These are phyloP conservation scores for Colletotrichum scovillei DNA, from an alignment of 2,329 filamentous ascomycete genomes.

Conservation along the genomic window DNA sequence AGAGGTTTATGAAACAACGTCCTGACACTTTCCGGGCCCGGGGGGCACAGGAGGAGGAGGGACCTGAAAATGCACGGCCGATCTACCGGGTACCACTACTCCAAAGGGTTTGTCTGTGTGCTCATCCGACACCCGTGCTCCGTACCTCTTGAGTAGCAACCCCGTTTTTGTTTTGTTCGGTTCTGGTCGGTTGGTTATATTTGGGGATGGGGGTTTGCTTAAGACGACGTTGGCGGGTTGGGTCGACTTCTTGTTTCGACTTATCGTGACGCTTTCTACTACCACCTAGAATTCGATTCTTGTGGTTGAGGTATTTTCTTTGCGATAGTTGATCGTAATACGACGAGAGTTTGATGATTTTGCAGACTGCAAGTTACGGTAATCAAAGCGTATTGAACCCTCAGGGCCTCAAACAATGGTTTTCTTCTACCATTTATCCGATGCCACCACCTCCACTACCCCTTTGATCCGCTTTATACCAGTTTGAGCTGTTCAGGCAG, in stretches of 20 bases:
- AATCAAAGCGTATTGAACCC: background rate
- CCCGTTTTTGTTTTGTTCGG: background rate
- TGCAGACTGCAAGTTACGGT: background rate
- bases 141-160: background rate
- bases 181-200: background rate
- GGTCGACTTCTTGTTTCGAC: background rate
- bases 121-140: background rate
- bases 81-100: background rate
- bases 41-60: background rate
- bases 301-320: background rate
- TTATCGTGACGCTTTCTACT: background rate
- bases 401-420: background rate
- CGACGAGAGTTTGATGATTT: background rate
- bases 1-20: constrained; percentile 37
- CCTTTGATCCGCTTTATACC: background rate
- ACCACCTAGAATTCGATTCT: background rate
- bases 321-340: background rate
- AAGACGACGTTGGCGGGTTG: background rate
- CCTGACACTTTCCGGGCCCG: constrained; percentile 35
- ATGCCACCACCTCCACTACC: too few species aligned
- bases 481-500: background rate
- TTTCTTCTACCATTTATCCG: background rate
- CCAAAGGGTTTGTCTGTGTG: background rate
- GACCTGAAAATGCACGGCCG: constrained; percentile 22
- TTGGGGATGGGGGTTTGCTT: background rate